Base-by-base conservation (phyloP, 805 yeast species). In the Zygosaccharomyces pseudorouxii region DNA sequence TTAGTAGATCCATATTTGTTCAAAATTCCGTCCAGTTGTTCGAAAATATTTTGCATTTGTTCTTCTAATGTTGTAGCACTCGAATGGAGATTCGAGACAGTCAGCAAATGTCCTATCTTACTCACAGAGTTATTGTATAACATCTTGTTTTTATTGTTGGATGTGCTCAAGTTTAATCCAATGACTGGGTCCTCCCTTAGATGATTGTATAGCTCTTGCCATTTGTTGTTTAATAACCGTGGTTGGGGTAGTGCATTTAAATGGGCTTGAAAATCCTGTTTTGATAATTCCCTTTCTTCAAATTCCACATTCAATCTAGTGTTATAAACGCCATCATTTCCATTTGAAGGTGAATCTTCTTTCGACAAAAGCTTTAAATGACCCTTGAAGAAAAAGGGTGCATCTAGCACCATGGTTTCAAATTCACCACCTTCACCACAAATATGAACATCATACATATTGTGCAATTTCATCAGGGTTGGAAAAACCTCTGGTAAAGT, bases 371-470 rank as follows among this genome's bases (percentile, higher is more conserved):
- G 66, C 7, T 67, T 69, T 38, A 84, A 63, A 45, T 64, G 69
- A 33, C 79, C 81, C 40, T 77, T 71, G 28, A 69, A 70, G 69
- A 92, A 93, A 51, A 88, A 83, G 0, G 96, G 95, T 1, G 95
- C 88, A 65, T 93, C 97, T 25, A 93, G 71, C 2, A 92, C 98
- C 56, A 92, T 71, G 0, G 97, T 84, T 65, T 93, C 99, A 66
- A 89, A 93, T 66, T 93, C 99, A 1, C 99, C 99, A 29, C 99
- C 99, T 71, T 93, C 99, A 11, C 99, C 99, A 70, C 99, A 93
- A 0, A 93, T 81, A 64, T 92, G 97, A 11, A 90, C 86, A 2
- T 90, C 95, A 67, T 79, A 90, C 65, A 71, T 69, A 8, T 63
- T 51, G 63, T 89, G 84, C 51, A 90, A 69, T 35, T 71, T 71